A percentile compares a stretch with the other conserved stretches of the same genome.
These are phyloP conservation scores for Geotrichum siamense DNA, from an alignment of 1,139 yeast genomes.

Conservation along the genomic window DNA sequence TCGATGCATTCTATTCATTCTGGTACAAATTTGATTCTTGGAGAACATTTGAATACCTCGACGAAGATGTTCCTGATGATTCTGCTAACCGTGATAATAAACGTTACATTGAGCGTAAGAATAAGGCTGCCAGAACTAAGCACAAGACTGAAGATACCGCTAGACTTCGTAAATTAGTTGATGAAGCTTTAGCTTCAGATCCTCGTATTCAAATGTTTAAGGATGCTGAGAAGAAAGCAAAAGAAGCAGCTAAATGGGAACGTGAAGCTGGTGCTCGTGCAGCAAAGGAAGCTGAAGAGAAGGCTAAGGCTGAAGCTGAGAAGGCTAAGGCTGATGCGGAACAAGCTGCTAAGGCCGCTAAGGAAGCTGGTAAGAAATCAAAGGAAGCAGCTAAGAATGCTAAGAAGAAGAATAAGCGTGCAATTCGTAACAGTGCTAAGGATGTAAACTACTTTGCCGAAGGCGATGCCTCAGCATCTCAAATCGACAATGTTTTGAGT, in stretches of 20 bases:
- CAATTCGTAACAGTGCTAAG: constrained; percentile 74
- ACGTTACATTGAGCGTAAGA: constrained; percentile 96
- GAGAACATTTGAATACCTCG: constrained; percentile 97
- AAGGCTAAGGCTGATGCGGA: constrained; percentile 73
- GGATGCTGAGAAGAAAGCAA: constrained; percentile 90
- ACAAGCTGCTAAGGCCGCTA: constrained; percentile 48
- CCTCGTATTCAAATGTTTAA: constrained; percentile 92
- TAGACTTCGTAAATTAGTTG: constrained; percentile 78
- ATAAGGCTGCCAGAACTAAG: constrained; percentile 93
- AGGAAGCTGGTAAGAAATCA: constrained; percentile 74
- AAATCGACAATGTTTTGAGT: constrained; percentile 40
- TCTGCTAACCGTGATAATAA: constrained; percentile 98
- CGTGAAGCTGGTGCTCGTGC: constrained; percentile 95
- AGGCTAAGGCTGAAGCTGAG: constrained; percentile 81
- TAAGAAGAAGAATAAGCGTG: constrained; percentile 96
- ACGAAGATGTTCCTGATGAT: constrained; percentile 99
- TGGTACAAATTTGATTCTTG: constrained; percentile 97
- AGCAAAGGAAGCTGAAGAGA: constrained; percentile 82
- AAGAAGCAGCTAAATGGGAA: constrained; percentile 95
- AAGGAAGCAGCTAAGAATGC: constrained; percentile 97
- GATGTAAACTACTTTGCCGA: constrained; percentile 71
- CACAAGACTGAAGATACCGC: constrained; percentile 96
- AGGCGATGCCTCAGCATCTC: constrained; percentile 57
- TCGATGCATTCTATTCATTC: constrained; percentile 81
- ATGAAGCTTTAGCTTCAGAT: constrained; percentile 80